phyloP scores from a whole-genome alignment of 2,329 filamentous ascomycete genomes.

The Pseudopyrenochaeta lycopersici region DNA sequence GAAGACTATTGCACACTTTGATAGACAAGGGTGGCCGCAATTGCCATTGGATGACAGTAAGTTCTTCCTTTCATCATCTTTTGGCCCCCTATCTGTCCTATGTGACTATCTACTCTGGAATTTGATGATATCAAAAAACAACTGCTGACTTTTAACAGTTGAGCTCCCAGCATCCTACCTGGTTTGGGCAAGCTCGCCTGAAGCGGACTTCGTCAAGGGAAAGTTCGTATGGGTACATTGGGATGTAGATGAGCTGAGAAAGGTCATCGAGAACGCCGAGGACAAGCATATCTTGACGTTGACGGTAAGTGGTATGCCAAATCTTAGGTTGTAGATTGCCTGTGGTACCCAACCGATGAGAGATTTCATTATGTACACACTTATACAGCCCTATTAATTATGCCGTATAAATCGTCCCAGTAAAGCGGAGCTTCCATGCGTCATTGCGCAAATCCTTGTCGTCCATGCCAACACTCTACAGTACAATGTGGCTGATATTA shows the following conservation, averaged over 20 bases:
- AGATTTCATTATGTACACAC: background rate
- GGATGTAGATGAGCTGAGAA: slow-evolving; percentile 41
- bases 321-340: background rate
- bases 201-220: slow-evolving; percentile 27
- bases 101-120: slow-evolving; percentile 7
- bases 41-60: slow-evolving; percentile 17
- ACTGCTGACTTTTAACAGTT: slow-evolving; percentile 6
- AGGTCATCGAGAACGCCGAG: slow-evolving; percentile 27
- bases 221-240: slow-evolving; percentile 32
- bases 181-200: slow-evolving; percentile 38
- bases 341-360: background rate
- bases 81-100: background rate
- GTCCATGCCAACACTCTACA: no score
- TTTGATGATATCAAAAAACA: background rate
- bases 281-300: slow-evolving; percentile 7
- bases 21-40: background rate
- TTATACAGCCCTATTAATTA: background rate
- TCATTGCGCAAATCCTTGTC: no score
- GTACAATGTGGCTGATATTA: background rate
- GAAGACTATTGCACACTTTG: background rate
- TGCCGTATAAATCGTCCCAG: no score
- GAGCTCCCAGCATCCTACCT: slow-evolving; percentile 37
- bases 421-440: no score
- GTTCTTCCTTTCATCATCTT: background rate
- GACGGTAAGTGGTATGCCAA: background rate